Base-by-base conservation (phyloP, 2,329 filamentous ascomycete genomes). In the Trichophyton equinum region DNA sequence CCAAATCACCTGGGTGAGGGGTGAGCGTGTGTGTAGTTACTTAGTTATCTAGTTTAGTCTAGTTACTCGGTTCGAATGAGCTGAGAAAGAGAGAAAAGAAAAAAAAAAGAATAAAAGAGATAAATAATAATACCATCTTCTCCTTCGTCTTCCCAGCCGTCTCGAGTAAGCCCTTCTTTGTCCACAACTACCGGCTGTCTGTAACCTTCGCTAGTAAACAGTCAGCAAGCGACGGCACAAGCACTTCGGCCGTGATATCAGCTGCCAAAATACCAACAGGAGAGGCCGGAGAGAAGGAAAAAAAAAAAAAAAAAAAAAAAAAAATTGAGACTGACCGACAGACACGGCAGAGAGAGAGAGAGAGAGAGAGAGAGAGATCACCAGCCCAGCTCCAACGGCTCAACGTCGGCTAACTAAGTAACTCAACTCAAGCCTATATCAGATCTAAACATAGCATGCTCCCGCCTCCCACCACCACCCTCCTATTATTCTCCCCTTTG, bases 1-100 rank as follows among this genome's bases (percentile, higher is more conserved):
- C n/a, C 40, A 38, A 38, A n/a, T 25, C 33, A 33, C 49, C 22
- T 30, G 27, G 22, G 49, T 53, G 22, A 53, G 49, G 27, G 22
- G 49, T 53, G 22, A 53, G 49, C 49, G 49, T 53, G 22, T 53
- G 49, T 53, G 49, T 53, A 30, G 46, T 51, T 53, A 53, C 22
- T 33, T 53, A 22, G 18, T 51, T 27, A 22, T 25, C 27, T 13
- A 22, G 27, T 30, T 5, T 30, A 30, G 27, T 38, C 33, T 38
- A 38, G 33, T 13, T 38, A 13, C 33, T 38, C 11, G 33, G 33
- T 38, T 13, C 11, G 4, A 13, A 13, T 38, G 33, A 38, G n/a
- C 22, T 2, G 49, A 53, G 22, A 30, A 51, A 25, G 15, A 27
- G 15, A 13, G 3, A 51, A 25, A 9, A 20, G 18, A 51, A 30